phyloP scores from a whole-genome alignment of 116 monocot species.

The Trichopus zeylanicus region DNA sequence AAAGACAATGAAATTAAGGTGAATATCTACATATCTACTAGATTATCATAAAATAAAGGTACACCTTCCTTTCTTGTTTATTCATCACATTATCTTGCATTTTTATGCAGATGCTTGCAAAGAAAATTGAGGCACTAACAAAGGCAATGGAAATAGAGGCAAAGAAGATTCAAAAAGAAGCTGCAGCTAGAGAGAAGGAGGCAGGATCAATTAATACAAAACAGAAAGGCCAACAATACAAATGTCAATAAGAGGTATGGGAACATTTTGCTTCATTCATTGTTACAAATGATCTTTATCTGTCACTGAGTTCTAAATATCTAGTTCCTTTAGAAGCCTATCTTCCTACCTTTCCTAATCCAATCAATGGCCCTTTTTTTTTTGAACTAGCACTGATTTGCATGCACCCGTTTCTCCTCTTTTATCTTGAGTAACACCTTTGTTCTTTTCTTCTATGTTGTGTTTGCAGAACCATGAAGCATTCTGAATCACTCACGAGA shows the following conservation, averaged over 20 bases:
- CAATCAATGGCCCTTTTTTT: too few relatives aligned
- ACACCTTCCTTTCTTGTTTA: neutral
- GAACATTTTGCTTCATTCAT: neutral
- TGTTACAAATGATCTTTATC: too few relatives aligned
- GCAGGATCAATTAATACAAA: slow-evolving; percentile 3
- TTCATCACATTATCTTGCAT: neutral
- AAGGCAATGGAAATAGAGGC: slow-evolving; percentile 28
- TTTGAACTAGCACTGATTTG: too few relatives aligned
- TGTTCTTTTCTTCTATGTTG: neutral
- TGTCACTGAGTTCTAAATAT: too few relatives aligned
- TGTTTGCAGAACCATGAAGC: neutral
- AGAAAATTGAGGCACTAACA: slow-evolving; percentile 23
- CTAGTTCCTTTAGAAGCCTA: too few relatives aligned
- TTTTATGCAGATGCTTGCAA: slow-evolving; percentile 26
- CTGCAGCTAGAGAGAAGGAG: slow-evolving; percentile 26
- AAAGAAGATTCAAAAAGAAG: slow-evolving; percentile 20
- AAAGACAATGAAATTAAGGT: slow-evolving; percentile 46
- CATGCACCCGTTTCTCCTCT: too few relatives aligned
- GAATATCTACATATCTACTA: neutral
- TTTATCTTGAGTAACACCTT: too few relatives aligned
- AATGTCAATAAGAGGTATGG: slow-evolving; percentile 13
- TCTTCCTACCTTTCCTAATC: too few relatives aligned
- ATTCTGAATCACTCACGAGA: neutral
- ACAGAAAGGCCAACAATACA: slow-evolving; percentile 8
- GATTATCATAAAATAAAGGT: neutral